Conservation (phyloP, 176 grass and related monocot genomes). For the Phyllostachys edulis region DNA sequence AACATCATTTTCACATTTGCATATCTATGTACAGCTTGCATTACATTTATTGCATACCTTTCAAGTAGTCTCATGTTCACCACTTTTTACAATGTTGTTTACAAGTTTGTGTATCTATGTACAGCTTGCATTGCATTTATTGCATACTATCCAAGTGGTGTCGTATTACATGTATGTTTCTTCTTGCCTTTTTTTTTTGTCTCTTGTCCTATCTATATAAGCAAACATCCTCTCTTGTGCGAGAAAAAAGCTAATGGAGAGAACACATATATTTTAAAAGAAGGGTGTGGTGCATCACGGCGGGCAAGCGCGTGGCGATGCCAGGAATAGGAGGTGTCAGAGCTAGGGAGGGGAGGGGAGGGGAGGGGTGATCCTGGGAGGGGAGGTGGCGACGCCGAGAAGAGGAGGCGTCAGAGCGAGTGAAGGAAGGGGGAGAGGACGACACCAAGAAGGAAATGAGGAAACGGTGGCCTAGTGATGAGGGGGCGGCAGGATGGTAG, state of each 20-base stretch:
- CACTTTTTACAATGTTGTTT: too few species aligned
- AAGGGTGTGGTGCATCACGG: neutral
- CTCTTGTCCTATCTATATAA: neutral
- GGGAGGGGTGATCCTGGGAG: too few species aligned
- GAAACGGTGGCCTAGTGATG: neutral
- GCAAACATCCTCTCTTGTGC: neutral
- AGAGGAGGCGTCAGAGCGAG: too few species aligned
- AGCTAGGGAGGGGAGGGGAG: neutral
- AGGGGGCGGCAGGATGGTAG: rapidly evolving
- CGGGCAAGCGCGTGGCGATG: neutral
- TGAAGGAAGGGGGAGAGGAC: neutral
- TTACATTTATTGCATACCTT: neutral
- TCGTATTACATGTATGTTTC: rapidly evolving
- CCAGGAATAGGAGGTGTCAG: rapidly evolving
- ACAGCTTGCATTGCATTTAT: neutral
- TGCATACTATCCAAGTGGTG: neutral
- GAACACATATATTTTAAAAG: neutral
- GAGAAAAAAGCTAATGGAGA: neutral
- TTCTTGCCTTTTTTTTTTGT: neutral
- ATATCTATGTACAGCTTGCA: neutral
- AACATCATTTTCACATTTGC: neutral
- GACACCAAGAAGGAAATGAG: neutral
- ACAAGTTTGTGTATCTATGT: too few species aligned
- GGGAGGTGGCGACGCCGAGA: too few species aligned
- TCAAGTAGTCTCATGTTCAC: neutral